These are phyloP conservation scores for Cercophora sp. DNA, from an alignment of 495 filamentous ascomycete species.

Conservation along the genomic window DNA sequence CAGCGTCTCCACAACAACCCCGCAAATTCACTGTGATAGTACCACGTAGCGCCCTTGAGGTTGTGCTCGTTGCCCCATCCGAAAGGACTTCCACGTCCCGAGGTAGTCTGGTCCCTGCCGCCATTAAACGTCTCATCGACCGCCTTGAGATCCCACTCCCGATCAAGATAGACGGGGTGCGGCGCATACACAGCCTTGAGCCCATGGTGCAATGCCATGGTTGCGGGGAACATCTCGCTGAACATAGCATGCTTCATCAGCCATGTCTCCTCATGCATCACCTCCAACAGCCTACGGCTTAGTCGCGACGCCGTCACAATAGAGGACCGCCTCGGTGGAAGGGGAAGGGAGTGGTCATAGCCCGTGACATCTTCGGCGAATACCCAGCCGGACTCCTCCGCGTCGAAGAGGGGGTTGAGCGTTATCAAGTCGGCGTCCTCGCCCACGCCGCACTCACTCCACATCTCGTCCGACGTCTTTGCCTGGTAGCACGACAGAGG, in stretches of 20 bases:
- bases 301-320: slow-evolving; percentile 83
- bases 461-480: neutral
- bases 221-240: slow-evolving; percentile 89
- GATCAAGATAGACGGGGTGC: slow-evolving; percentile 86
- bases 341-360: slow-evolving; percentile 60
- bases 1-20: slow-evolving; percentile 81
- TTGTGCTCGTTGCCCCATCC: slow-evolving; percentile 85
- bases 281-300: slow-evolving; percentile 70
- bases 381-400: slow-evolving; percentile 80
- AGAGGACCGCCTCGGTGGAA: slow-evolving; percentile 73
- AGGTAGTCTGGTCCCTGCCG: slow-evolving; percentile 68
- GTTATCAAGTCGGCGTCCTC: slow-evolving; percentile 94
- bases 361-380: slow-evolving; percentile 82
- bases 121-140: slow-evolving; percentile 82
- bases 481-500: slow-evolving; percentile 44
- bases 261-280: slow-evolving; percentile 86
- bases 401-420: slow-evolving; percentile 91
- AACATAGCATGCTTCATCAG: slow-evolving; percentile 82
- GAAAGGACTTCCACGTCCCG: slow-evolving; percentile 65
- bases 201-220: slow-evolving; percentile 82
- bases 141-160: slow-evolving; percentile 67
- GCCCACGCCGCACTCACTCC: slow-evolving; percentile 66
- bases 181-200: slow-evolving; percentile 93
- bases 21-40: slow-evolving; percentile 85
- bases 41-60: slow-evolving; percentile 86